Conservation (phyloP, 805 yeast species). For the Candida dajiaensis region DNA sequence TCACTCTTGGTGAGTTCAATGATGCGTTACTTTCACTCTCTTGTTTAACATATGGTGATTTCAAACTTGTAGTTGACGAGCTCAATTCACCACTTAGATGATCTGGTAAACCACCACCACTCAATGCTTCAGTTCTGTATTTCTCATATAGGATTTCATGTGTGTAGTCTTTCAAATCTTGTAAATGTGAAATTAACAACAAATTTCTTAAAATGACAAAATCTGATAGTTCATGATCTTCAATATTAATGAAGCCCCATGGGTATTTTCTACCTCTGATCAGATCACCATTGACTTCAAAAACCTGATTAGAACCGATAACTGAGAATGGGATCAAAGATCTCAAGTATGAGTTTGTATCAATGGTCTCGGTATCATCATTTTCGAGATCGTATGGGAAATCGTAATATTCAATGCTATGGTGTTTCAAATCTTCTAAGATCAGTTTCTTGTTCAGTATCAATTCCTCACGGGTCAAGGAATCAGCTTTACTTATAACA, state of each 20-base stretch:
- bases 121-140: conserved; percentile 82
- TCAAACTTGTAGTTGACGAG: conserved; percentile 2
- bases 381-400: conserved; percentile 57
- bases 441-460: conserved; percentile 67
- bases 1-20: conserved; percentile 12
- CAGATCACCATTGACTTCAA: conserved; percentile 37
- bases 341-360: conserved; percentile 59
- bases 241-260: conserved; percentile 56
- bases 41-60: conserved; percentile 23
- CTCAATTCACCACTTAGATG: conserved; percentile 27
- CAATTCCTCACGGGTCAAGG: conserved; percentile 75
- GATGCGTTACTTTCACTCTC: conserved; percentile 14
- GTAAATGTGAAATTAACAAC: conserved; percentile 74
- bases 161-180: conserved; percentile 83
- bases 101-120: conserved; percentile 42
- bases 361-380: conserved; percentile 57
- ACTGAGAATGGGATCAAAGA: conserved; percentile 61
- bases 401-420: conserved; percentile 66
- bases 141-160: conserved; percentile 83
- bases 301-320: conserved; percentile 62
- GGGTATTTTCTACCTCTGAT: conserved; percentile 52
- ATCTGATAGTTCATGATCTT: conserved; percentile 72
- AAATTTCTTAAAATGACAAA: conserved; percentile 76
- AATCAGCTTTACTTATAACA: conserved; percentile 79
- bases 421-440: conserved; percentile 66